Base-by-base conservation (phyloP, 2,329 filamentous ascomycete species). In the Talaromyces sp. region DNA sequence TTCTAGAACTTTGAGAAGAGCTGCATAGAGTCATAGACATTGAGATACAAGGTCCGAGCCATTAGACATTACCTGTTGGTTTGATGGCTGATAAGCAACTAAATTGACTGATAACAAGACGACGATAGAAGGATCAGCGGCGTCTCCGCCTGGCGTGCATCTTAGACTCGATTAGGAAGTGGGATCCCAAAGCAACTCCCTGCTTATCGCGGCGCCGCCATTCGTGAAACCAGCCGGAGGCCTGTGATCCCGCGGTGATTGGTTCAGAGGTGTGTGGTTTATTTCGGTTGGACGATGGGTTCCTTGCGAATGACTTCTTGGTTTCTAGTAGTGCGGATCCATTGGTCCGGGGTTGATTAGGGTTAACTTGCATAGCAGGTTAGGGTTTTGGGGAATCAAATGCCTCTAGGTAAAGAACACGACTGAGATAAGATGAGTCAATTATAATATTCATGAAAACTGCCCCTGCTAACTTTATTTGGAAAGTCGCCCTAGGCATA, bases 81-180 rank as follows among this genome's bases (percentile, higher is more conserved):
- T 33, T 52, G 19, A 16, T 3, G 35, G 50, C 50, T 14, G 52
- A 56, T 56, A 37, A 14, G 33, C 52, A 37, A 14, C 31, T 56
- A n/a, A 14, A 31, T 33, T 19, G 19, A 4, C 27, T 54, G 50
- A 31, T 50, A 31, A 31, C 13, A 50, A 27, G 27, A 14, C n/a
- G 31, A 33, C 9, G 27, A 19, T 19, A 41, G 56, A 58, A 22
- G 22, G 56, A 58, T 43, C 39, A 43, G 13, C 56, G 56, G 35
- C 19, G 56, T 58, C 56, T 43, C 56, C 35, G 22, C 56, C 37
- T 39, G 35, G 33, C n/a, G 52, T 7, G 10, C 50, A 57, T 57
- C 54, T 11, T 16, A 57, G 54, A n/a, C 54, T 41, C 54, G 37
- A 39, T 58, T 58, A 58, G 54, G 54, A 58, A 58, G 19, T 37